A percentile compares a stretch with the other conserved stretches of the same genome.
Conservation (phyloP, 2,329 filamentous ascomycete species). For the Laburnicola sp. region DNA sequence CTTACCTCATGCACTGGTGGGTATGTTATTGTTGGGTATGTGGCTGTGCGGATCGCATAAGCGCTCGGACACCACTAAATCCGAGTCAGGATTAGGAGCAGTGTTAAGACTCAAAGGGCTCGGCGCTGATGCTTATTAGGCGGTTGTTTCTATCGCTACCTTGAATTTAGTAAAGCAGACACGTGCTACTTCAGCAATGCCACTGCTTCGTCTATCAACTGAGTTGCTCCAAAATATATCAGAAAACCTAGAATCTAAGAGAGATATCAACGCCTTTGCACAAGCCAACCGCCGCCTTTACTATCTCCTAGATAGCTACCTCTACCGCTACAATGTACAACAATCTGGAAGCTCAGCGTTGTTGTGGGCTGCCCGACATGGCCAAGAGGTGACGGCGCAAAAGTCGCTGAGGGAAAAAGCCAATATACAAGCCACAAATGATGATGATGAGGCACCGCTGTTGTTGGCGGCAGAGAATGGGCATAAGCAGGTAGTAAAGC, state of each 20-base stretch:
- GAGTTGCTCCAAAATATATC: neutral
- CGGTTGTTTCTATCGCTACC: too few species aligned
- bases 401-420: neutral
- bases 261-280: conserved; percentile 3
- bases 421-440: neutral
- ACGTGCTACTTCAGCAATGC: conserved; percentile 2
- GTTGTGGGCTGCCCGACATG: neutral
- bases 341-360: neutral
- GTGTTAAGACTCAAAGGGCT: too few species aligned
- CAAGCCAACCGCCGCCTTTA: neutral
- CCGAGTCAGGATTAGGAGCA: too few species aligned
- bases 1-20: too few species aligned
- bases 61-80: too few species aligned
- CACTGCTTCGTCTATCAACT: neutral
- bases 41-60: too few species aligned
- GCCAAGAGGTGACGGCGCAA: neutral
- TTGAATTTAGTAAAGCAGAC: too few species aligned
- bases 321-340: conserved; percentile 4
- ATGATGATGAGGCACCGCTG: neutral
- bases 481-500: neutral
- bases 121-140: too few species aligned
- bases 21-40: too few species aligned
- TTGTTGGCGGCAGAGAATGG: neutral
- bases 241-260: neutral
- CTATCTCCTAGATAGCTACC: neutral